A percentile compares a stretch with the other conserved stretches of the same genome.
Conservation (phyloP, 225 moss, liverwort and hornwort species). For the Lunularia cruciata region DNA sequence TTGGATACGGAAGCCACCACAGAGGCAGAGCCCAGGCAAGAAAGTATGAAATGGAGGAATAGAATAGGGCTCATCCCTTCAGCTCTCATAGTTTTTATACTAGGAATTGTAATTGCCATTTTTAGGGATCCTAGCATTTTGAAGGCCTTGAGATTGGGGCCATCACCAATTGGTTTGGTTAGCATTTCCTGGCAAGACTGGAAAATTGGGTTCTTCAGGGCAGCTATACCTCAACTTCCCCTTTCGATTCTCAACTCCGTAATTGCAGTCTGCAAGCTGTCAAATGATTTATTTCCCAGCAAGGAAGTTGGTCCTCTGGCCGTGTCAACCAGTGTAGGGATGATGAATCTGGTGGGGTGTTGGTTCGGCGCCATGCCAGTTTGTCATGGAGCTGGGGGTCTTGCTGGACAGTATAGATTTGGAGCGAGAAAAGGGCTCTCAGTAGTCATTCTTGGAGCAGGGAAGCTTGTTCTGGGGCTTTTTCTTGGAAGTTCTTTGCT, state of each 20-base stretch:
- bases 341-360: slow-evolving; percentile 87
- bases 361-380: slow-evolving; percentile 93
- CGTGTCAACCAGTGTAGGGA: slow-evolving; percentile 72
- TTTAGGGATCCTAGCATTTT: slow-evolving; percentile 52
- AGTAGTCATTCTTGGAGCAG: slow-evolving; percentile 64
- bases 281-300: slow-evolving; percentile 72
- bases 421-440: slow-evolving; percentile 74
- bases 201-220: slow-evolving; percentile 70
- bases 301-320: slow-evolving; percentile 57
- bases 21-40: neutral
- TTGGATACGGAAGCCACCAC: slow-evolving; percentile 19
- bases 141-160: slow-evolving; percentile 52
- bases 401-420: slow-evolving; percentile 89
- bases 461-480: slow-evolving; percentile 58
- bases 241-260: slow-evolving; percentile 76
- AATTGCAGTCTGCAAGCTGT: slow-evolving; percentile 78
- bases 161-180: slow-evolving; percentile 47
- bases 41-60: slow-evolving; percentile 22
- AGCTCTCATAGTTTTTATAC: slow-evolving; percentile 60
- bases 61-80: slow-evolving; percentile 57
- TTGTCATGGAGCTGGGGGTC: slow-evolving; percentile 85
- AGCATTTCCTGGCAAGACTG: slow-evolving; percentile 64
- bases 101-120: slow-evolving; percentile 69
- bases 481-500: slow-evolving; percentile 68
- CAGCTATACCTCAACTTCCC: slow-evolving; percentile 77